Conservation (phyloP, 2,329 filamentous ascomycete species). For the Trichothecium roseum region DNA sequence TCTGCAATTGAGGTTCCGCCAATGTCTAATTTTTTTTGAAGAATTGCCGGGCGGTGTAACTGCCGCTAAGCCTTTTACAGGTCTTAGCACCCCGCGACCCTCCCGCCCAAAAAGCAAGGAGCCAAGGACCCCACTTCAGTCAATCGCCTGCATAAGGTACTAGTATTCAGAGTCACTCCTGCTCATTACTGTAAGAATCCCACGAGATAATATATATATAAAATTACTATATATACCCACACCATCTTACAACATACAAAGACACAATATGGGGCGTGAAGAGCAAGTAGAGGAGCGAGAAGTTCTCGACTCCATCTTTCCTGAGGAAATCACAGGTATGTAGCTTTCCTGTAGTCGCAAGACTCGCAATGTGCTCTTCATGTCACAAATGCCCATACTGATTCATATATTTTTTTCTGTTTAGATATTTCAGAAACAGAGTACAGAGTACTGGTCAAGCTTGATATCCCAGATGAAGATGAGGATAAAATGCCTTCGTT, state of each 20-base stretch:
- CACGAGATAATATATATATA: no score
- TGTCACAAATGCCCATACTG: not conserved
- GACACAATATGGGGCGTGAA: conserved; percentile 56
- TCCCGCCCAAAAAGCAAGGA: no score
- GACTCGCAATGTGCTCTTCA: no score
- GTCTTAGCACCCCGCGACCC: conserved; percentile 6
- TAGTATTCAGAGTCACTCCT: no score
- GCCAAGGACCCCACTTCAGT: conserved; percentile 11
- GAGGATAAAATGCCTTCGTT: conserved; percentile 58
- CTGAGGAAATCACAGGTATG: conserved; percentile 87
- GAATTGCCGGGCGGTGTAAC: conserved; percentile 25
- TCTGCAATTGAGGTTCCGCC: conserved; percentile 5
- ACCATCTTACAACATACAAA: not conserved
- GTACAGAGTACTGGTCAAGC: conserved; percentile 74
- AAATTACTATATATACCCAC: no score
- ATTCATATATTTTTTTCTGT: not conserved
- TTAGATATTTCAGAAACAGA: conserved; percentile 82
- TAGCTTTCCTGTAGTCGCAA: conserved; percentile 4
- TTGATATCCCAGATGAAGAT: conserved; percentile 64
- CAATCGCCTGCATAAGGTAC: no score
- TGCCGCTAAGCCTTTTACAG: conserved; percentile 10
- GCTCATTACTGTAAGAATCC: no score
- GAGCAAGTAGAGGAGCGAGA: conserved; percentile 94
- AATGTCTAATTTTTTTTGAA: conserved; percentile 12
- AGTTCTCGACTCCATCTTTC: conserved; percentile 96